Evolutionary conservation across 768 basidiomycete species (phyloP).

Genomic region (Hemileccinum rubropunctum): DNA sequence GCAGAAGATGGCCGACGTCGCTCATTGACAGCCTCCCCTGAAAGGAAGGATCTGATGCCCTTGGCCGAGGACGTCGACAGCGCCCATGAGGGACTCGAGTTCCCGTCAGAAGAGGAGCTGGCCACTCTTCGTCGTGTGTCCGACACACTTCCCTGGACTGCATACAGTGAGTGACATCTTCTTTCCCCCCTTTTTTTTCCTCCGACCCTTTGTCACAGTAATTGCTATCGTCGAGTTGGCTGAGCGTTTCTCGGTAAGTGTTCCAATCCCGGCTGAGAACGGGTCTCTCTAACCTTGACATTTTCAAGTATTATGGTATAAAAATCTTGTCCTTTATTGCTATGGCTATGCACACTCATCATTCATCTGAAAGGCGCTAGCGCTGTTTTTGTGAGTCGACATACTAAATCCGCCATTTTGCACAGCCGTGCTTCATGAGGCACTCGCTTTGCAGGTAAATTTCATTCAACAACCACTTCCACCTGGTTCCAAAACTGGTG

Average conservation of each 20-base stretch:
- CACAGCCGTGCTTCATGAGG: background rate
- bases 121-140: constrained; percentile 57
- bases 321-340: constrained; percentile 3
- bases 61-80: constrained; percentile 29
- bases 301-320: constrained; percentile 46
- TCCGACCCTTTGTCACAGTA: constrained; percentile 34
- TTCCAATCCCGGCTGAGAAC: background rate
- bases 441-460: constrained; percentile 48
- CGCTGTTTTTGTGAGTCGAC: constrained; percentile 38
- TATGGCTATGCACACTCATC: background rate
- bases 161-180: constrained; percentile 34
- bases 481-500: constrained; percentile 60
- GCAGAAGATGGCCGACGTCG: constrained; percentile 8
- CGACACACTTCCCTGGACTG: constrained; percentile 56
- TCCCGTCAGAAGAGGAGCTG: constrained; percentile 63
- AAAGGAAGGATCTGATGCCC: constrained; percentile 22
- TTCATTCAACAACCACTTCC: constrained; percentile 75
- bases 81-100: constrained; percentile 52
- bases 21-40: constrained; percentile 6
- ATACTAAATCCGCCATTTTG: background rate
- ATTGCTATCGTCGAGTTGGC: constrained; percentile 68
- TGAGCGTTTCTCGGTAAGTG: constrained; percentile 67
- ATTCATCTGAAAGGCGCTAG: constrained; percentile 30
- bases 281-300: background rate
- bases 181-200: background rate